Evolutionary conservation across 108 stramenopile genomes (phyloP).

Genomic region (Discostella stelligeroides): DNA sequence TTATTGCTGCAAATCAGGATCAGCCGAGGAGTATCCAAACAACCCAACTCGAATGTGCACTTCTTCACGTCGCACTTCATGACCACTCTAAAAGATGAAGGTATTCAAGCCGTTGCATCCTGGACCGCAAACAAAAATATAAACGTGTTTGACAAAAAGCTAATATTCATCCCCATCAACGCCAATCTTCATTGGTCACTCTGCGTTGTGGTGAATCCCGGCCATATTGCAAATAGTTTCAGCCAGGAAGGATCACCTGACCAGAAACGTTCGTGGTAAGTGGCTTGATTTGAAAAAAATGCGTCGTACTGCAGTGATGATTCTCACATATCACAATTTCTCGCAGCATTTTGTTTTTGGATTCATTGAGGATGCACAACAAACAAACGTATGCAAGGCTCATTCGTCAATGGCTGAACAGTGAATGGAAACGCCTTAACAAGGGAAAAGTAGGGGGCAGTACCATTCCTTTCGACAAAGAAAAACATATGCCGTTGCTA

Average conservation of each 20-base stretch:
- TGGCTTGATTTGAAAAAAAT: no score
- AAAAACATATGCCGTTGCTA: slow-evolving; percentile 51
- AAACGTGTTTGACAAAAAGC: slow-evolving; percentile 87
- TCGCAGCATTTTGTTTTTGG: slow-evolving; percentile 80
- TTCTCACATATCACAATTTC: slow-evolving; percentile 8
- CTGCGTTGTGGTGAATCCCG: slow-evolving; percentile 92
- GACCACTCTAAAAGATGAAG: slow-evolving; percentile 70
- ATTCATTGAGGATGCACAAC: slow-evolving; percentile 77
- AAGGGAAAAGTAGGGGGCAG: slow-evolving; percentile 5
- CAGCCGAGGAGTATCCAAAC: slow-evolving; percentile 20
- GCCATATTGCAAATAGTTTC: slow-evolving; percentile 42
- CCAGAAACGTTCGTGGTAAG: slow-evolving; percentile 1
- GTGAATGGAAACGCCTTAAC: slow-evolving; percentile 68
- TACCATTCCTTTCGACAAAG: slow-evolving; percentile 39
- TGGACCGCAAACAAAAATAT: slow-evolving; percentile 85
- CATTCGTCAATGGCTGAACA: slow-evolving; percentile 75
- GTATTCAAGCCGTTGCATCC: slow-evolving; percentile 64
- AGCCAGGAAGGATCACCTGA: background rate
- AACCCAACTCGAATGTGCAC: slow-evolving; percentile 48
- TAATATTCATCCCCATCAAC: slow-evolving; percentile 93
- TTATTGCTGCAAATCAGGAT: slow-evolving; percentile 45
- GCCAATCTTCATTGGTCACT: slow-evolving; percentile 95
- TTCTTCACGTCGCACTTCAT: slow-evolving; percentile 91
- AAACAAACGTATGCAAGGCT: slow-evolving; percentile 49
- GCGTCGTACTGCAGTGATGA: no score